These are phyloP conservation scores for Penicillium sp. DNA, from an alignment of 2,329 filamentous ascomycete genomes.

Conservation along the genomic window DNA sequence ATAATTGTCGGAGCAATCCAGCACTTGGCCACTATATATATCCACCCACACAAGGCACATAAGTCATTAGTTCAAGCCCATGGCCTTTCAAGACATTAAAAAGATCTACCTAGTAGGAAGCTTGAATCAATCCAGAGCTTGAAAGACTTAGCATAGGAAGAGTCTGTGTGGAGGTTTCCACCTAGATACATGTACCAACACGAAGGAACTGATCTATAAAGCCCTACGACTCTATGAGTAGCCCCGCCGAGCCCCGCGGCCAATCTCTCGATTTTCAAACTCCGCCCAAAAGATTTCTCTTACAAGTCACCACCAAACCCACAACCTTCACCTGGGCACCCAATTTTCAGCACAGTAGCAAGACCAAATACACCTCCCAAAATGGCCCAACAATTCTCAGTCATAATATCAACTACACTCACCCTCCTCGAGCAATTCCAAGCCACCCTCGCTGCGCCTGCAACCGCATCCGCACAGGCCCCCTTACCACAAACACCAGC, in stretches of 20 bases:
- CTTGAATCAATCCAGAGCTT: too few relatives aligned
- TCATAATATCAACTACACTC: slow-evolving; percentile 37
- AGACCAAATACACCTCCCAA: slow-evolving; percentile 12
- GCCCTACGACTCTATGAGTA: neutral
- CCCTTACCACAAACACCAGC: slow-evolving; percentile 17
- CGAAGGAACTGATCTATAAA: neutral
- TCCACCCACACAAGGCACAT: too few relatives aligned
- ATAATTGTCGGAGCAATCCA: too few relatives aligned
- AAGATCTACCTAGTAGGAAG: too few relatives aligned
- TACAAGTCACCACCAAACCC: neutral
- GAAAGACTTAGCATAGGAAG: too few relatives aligned
- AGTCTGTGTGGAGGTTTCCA: too few relatives aligned
- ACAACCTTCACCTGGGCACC: slow-evolving; percentile 6
- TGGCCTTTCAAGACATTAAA: too few relatives aligned
- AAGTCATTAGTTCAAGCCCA: too few relatives aligned
- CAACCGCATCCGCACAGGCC: slow-evolving; percentile 6
- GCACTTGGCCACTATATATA: too few relatives aligned
- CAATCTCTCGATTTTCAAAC: neutral
- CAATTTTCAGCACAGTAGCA: slow-evolving; percentile 3
- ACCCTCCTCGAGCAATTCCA: slow-evolving; percentile 45
- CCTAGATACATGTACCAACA: too few relatives aligned
- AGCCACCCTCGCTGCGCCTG: slow-evolving; percentile 35
- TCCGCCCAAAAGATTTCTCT: slow-evolving; percentile 30
- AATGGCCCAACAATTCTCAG: slow-evolving; percentile 37
- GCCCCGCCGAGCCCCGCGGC: slow-evolving; percentile 34